Conservation (phyloP, 345 rosid species). For the Lepidium didymum region DNA sequence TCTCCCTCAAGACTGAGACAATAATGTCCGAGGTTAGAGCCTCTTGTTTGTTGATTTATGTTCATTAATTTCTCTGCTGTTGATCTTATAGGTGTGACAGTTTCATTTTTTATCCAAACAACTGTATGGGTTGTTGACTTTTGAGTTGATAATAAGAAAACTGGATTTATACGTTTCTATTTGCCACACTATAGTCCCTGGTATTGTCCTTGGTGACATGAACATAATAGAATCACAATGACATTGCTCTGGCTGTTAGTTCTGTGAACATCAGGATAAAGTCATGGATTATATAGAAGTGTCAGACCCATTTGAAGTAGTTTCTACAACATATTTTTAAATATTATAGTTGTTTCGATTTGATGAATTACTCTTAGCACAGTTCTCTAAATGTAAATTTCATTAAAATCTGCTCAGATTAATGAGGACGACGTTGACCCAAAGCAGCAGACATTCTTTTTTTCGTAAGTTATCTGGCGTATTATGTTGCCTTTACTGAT, state of each 20-base stretch:
- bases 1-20: constrained; percentile 65
- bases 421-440: constrained; percentile 82
- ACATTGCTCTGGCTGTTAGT: neutral
- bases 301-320: constrained; percentile 4
- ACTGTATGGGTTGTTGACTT: neutral
- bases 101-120: neutral
- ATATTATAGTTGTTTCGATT: neutral
- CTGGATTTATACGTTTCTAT: constrained; percentile 1
- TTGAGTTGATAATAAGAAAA: neutral
- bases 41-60: constrained; percentile 16
- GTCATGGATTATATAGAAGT: neutral
- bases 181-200: neutral
- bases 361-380: neutral
- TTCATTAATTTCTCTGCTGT: constrained; percentile 1
- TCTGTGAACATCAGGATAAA: constrained; percentile 11
- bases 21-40: constrained; percentile 75
- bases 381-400: neutral
- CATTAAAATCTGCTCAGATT: constrained; percentile 34
- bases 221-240: neutral
- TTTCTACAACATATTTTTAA: neutral
- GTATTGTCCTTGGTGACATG: neutral
- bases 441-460: constrained; percentile 81
- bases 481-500: neutral
- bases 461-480: constrained; percentile 46
- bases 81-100: neutral